A percentile compares a stretch with the other conserved stretches of the same genome.
Conservation (phyloP, 108 stramenopile species). For the Seminavis robusta region DNA sequence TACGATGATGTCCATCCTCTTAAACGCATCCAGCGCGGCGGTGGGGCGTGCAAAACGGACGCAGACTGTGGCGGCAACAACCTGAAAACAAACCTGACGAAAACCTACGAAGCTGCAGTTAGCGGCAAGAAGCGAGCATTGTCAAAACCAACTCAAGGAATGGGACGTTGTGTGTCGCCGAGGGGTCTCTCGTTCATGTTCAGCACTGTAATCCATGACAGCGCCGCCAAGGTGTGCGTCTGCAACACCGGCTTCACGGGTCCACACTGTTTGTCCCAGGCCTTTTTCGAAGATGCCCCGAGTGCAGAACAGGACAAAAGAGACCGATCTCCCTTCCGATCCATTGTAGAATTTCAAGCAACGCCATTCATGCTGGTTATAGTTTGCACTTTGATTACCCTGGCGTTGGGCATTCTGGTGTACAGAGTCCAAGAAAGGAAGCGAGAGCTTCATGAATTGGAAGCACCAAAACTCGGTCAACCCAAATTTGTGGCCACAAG, state of each 20-base stretch:
- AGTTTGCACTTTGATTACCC: not conserved
- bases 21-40: constrained; percentile 62
- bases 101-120: constrained; percentile 8
- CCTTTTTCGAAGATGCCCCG: constrained; percentile 56
- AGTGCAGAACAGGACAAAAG: constrained; percentile 42
- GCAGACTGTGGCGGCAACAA: constrained; percentile 72
- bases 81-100: constrained; percentile 23
- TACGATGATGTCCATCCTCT: constrained; percentile 68
- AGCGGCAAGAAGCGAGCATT: not conserved
- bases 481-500: too few species aligned
- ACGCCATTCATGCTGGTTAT: constrained; percentile 22
- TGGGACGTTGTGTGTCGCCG: constrained; percentile 1
- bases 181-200: not conserved
- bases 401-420: not conserved
- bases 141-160: not conserved
- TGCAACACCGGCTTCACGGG: constrained; percentile 80
- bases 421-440: too few species aligned
- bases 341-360: constrained; percentile 16
- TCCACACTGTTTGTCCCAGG: constrained; percentile 69
- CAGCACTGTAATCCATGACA: not conserved
- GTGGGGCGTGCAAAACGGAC: constrained; percentile 68
- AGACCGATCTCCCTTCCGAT: constrained; percentile 15
- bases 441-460: too few species aligned
- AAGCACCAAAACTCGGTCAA: too few species aligned
- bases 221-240: constrained; percentile 46